A percentile compares a stretch with the other conserved stretches of the same genome.
Conservation (phyloP, 371 early-diverging fungal genomes). For the Mortierella sp. region DNA sequence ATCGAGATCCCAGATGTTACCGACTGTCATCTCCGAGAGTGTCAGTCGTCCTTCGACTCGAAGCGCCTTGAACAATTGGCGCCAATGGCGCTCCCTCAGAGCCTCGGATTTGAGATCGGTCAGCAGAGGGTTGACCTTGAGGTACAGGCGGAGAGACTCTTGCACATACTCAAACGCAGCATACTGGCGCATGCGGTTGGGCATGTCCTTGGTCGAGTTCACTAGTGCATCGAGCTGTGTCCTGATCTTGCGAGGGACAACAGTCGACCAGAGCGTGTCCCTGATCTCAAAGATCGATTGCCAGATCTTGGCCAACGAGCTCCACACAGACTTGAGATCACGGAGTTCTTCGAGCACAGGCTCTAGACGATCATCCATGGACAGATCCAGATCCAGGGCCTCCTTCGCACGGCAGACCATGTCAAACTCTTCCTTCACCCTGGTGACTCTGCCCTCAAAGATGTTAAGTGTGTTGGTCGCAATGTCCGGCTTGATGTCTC, state of each 20-base stretch:
- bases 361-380: constrained; percentile 77
- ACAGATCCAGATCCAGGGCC: constrained; percentile 86
- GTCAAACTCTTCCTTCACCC: constrained; percentile 89
- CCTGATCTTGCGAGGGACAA: constrained; percentile 92
- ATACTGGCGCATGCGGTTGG: constrained; percentile 95
- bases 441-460: constrained; percentile 88
- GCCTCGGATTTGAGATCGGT: constrained; percentile 96
- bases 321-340: constrained; percentile 97
- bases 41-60: constrained; percentile 77
- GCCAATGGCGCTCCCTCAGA: constrained; percentile 97
- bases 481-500: constrained; percentile 89
- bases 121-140: constrained; percentile 87
- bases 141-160: constrained; percentile 80
- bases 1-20: constrained; percentile 95
- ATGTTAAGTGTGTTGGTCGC: constrained; percentile 87
- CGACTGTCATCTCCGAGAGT: constrained; percentile 90
- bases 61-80: constrained; percentile 87
- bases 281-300: constrained; percentile 83
- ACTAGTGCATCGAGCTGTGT: constrained; percentile 88
- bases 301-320: constrained; percentile 87
- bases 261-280: constrained; percentile 90
- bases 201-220: constrained; percentile 89
- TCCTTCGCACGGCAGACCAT: constrained; percentile 94
- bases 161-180: constrained; percentile 97
- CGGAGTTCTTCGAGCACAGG: constrained; percentile 93